Base-by-base conservation (phyloP, 2,329 filamentous ascomycete genomes). In the Neurospora sp. region DNA sequence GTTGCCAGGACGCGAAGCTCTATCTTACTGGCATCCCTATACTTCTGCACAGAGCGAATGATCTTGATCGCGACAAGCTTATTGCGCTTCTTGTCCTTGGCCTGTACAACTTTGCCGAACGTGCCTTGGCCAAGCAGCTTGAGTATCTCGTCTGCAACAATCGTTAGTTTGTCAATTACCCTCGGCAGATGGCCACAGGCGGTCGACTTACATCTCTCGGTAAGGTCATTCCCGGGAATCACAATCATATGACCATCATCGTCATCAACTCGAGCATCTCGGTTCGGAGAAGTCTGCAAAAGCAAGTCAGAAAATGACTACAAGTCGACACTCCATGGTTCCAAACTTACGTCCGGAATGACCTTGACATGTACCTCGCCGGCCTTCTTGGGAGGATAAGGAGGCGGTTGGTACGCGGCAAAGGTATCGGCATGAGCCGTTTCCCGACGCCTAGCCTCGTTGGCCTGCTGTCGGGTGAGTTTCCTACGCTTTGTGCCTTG, bases 181-280 rank as follows among this genome's bases (percentile, higher is more conserved):
- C 3, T n/a, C 23, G 39, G 19, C 46, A 28, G 19, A n/a, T 23
- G 42, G 33, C 40, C 33, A 66, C 11, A 66, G 15, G 38, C 15
- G 39, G 13, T 40, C 23, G 8, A 87, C 93, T 80, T 86, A 97
- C 94, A 99, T 87, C 93, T 87, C 66, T 96, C 90, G 15, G 96
- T 97, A 68, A 99, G 84, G 71, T 92, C 89, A 11, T 91, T 91
- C 75, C 97, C 93, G 38, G 94, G 91, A 1, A 92, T 89, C 28
- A 99, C 94, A 75, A 98, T 93, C 78, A 97, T 99, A 80, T 99
- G 96, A 5, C 96, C 96, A 76, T 99, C 96, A 66, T 97, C 93
- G 74, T 99, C 96, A 76, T 99, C 96, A 66, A 96, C 91, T 78
- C 96, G 96, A 75, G 90, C 85, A 74, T 89, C 83, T 73, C 86